These are phyloP conservation scores for Geoglossum glabrum DNA, from an alignment of 495 filamentous ascomycete genomes.

Conservation along the genomic window DNA sequence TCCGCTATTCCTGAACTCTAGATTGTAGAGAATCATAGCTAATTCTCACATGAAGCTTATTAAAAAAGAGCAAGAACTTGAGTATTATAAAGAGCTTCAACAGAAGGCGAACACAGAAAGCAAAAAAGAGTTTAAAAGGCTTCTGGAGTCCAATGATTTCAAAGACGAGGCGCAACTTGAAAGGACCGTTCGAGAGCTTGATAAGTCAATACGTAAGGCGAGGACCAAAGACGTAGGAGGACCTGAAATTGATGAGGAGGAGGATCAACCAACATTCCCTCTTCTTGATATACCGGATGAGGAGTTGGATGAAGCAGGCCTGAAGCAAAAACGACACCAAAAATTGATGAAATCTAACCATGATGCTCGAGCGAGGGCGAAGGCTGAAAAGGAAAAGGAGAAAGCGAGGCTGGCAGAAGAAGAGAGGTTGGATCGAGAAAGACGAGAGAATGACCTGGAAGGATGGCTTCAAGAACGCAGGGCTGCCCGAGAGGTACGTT, in stretches of 20 bases:
- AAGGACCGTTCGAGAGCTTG: slow-evolving; percentile 63
- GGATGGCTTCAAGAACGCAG: slow-evolving; percentile 71
- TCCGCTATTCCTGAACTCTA: not conserved
- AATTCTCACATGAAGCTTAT: slow-evolving; percentile 35
- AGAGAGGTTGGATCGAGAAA: slow-evolving; percentile 61
- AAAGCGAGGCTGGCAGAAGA: slow-evolving; percentile 65
- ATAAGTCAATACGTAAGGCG: slow-evolving; percentile 67
- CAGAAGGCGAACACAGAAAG: slow-evolving; percentile 35
- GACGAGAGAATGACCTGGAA: slow-evolving; percentile 63
- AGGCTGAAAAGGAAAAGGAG: slow-evolving; percentile 86
- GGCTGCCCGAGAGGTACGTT: slow-evolving; percentile 39
- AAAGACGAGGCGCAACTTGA: slow-evolving; percentile 75
- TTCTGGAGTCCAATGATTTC: slow-evolving; percentile 77
- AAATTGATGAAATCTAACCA: slow-evolving; percentile 82
- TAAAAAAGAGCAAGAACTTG: slow-evolving; percentile 84
- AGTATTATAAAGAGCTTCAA: slow-evolving; percentile 77
- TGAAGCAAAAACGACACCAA: slow-evolving; percentile 84
- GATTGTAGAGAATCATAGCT: not conserved
- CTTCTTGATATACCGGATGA: slow-evolving; percentile 81
- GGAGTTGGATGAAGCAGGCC: slow-evolving; percentile 68
- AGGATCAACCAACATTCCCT: slow-evolving; percentile 64
- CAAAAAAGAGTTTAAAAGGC: slow-evolving; percentile 73
- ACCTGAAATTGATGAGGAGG: slow-evolving; percentile 51
- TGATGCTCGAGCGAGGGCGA: slow-evolving; percentile 76
- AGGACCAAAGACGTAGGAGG: slow-evolving; percentile 83